Conservation (phyloP, 371 early-diverging fungal species). For the Mucor lusitanicus region DNA sequence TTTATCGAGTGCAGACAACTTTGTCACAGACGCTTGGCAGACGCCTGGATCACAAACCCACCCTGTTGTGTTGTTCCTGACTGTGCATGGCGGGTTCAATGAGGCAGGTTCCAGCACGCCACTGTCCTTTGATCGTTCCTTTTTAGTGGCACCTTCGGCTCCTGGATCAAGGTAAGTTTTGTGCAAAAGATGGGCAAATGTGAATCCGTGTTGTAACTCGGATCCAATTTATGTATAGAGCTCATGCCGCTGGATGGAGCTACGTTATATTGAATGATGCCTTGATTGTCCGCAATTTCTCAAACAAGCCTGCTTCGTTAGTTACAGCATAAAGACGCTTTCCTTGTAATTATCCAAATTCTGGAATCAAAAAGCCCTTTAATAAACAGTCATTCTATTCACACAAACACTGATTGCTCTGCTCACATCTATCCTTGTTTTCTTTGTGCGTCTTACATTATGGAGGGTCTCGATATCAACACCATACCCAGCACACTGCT, state of each 20-base stretch:
- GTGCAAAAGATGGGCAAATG: neutral
- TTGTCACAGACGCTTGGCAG: constrained; percentile 63
- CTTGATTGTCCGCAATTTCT: constrained; percentile 35
- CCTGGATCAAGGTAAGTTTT: constrained; percentile 50
- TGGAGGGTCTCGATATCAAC: constrained; percentile 35
- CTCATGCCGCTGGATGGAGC: constrained; percentile 53
- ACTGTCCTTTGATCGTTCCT: constrained; percentile 56
- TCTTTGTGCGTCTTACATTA: neutral
- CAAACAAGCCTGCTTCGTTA: constrained; percentile 18
- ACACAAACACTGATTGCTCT: neutral
- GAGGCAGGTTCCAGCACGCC: constrained; percentile 38
- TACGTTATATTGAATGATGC: constrained; percentile 58
- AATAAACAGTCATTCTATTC: neutral
- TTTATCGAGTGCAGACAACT: constrained; percentile 40
- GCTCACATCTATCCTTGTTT: neutral
- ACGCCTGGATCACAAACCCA: constrained; percentile 26
- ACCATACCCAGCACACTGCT: constrained; percentile 34
- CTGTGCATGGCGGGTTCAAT: constrained; percentile 57
- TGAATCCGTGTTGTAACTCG: neutral
- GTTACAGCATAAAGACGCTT: constrained; percentile 8
- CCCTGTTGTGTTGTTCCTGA: constrained; percentile 47
- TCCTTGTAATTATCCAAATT: neutral
- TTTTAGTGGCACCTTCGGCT: constrained; percentile 55
- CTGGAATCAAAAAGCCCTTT: neutral
- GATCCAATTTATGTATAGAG: constrained; percentile 23